Percentiles rank a stretch among this genome's conserved stretches.
Conservation (phyloP, 228 moss, liverwort and hornwort genomes). For the Sphagnum fallax region DNA sequence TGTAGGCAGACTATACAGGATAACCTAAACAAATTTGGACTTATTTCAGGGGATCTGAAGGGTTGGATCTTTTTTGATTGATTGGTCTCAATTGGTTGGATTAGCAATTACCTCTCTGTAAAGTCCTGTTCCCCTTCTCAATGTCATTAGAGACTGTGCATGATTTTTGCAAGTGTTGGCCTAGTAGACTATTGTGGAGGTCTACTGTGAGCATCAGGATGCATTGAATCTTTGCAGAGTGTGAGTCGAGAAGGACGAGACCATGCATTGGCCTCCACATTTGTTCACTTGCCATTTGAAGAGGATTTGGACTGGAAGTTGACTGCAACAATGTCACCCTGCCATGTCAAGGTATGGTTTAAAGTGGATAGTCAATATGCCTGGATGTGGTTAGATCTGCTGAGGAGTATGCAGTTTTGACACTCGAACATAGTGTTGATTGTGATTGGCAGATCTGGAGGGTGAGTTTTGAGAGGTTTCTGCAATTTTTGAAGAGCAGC, state of each 20-base stretch:
- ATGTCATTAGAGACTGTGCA: too few relatives aligned
- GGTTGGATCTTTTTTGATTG: too few relatives aligned
- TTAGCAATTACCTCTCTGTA: too few relatives aligned
- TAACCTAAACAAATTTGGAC: too few relatives aligned
- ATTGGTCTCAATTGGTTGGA: too few relatives aligned
- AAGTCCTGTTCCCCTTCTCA: too few relatives aligned
- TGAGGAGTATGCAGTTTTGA: neutral
- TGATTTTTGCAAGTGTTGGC: too few relatives aligned
- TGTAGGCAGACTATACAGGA: too few relatives aligned
- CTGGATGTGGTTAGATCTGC: neutral
- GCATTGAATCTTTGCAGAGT: conserved; percentile 41
- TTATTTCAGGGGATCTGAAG: too few relatives aligned
- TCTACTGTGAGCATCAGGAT: too few relatives aligned
- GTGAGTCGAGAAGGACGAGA: conserved; percentile 88
- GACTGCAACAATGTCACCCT: conserved; percentile 89
- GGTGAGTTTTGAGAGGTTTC: conserved; percentile 84
- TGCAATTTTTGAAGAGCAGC: conserved; percentile 78
- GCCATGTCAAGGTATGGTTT: conserved; percentile 75
- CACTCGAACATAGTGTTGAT: neutral
- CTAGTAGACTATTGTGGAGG: too few relatives aligned
- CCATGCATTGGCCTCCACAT: conserved; percentile 70
- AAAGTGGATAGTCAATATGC: neutral
- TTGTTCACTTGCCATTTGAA: conserved; percentile 66
- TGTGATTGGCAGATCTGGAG: conserved; percentile 58
- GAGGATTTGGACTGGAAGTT: conserved; percentile 86